Percentiles rank a stretch among this genome's conserved stretches.
These are phyloP conservation scores for Auricularia sp. DNA, from an alignment of 768 basidiomycete genomes.

Conservation along the genomic window DNA sequence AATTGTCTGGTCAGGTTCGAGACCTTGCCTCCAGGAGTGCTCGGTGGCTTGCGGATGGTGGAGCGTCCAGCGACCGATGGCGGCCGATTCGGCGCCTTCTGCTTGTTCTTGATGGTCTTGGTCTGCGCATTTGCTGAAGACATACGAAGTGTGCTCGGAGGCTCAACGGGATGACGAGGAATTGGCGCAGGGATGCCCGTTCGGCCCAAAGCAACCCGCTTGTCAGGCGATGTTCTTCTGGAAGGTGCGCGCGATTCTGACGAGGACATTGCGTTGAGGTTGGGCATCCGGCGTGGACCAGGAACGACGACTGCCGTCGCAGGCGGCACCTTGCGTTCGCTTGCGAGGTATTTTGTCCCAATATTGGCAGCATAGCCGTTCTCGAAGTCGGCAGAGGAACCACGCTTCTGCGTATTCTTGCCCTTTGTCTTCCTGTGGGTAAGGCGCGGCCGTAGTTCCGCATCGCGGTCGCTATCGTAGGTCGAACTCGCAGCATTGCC, in stretches of 20 bases:
- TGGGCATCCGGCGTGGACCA: constrained; percentile 18
- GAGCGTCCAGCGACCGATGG: constrained; percentile 31
- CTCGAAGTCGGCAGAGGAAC: constrained; percentile 76
- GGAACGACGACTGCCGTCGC: constrained; percentile 45
- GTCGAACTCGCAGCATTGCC: constrained; percentile 60
- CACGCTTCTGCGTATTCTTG: constrained; percentile 37
- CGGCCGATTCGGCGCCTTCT: constrained; percentile 16
- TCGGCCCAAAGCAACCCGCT: constrained; percentile 21
- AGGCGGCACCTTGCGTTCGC: constrained; percentile 29
- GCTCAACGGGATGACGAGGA: not conserved
- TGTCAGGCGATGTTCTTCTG: constrained; percentile 66
- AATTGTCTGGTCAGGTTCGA: constrained; percentile 85
- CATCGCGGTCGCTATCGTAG: constrained; percentile 75
- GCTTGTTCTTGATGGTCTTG: constrained; percentile 18
- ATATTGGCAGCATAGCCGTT: constrained; percentile 89
- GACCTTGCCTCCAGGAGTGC: constrained; percentile 56
- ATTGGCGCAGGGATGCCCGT: not conserved
- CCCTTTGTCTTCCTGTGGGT: constrained; percentile 7
- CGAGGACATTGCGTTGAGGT: constrained; percentile 16
- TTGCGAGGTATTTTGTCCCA: constrained; percentile 63
- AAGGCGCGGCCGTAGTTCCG: constrained; percentile 25
- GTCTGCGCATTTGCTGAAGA: not conserved
- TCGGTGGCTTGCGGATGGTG: constrained; percentile 41
- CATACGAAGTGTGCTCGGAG: not conserved
- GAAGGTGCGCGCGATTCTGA: constrained; percentile 54